Percentiles rank a stretch among this genome's conserved stretches.
Conservation (phyloP, 352 stramenopile species). For the Saprolegnia parasitica region DNA sequence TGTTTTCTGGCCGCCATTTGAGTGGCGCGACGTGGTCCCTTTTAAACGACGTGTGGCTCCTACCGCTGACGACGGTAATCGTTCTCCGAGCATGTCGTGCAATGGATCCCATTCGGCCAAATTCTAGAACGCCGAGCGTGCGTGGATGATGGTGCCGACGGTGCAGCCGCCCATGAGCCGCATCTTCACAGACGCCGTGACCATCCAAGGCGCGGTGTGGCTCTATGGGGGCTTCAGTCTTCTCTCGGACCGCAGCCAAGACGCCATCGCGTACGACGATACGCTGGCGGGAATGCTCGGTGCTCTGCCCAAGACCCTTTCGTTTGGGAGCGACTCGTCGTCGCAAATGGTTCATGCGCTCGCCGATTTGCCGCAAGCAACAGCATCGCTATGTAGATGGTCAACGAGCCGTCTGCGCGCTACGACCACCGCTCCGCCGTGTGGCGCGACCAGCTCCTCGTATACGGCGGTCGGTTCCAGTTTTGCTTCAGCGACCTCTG, state of each 20-base stretch:
- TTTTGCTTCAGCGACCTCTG: constrained; percentile 19
- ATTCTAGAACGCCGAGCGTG: background rate
- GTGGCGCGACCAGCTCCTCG: background rate
- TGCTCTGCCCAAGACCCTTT: background rate
- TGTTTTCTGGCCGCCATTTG: constrained; percentile 4
- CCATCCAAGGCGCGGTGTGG: background rate
- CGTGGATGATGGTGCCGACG: background rate
- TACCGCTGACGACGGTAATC: constrained; percentile 6
- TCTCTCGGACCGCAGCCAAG: background rate
- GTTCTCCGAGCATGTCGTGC: no score
- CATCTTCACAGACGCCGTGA: constrained; percentile 15
- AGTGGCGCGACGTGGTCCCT: background rate
- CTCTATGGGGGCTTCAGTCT: constrained; percentile 12
- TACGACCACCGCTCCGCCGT: constrained; percentile 23
- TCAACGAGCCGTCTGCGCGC: constrained; percentile 4
- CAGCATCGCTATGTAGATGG: background rate
- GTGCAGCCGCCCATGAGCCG: constrained; percentile 1
- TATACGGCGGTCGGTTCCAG: constrained; percentile 24
- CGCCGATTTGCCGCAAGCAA: background rate
- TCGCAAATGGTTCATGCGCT: background rate
- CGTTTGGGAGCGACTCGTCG: background rate
- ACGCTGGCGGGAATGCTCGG: background rate
- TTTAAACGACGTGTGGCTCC: constrained; percentile 12
- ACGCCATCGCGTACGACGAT: constrained; percentile 17
- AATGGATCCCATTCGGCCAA: no score